Conservation (phyloP, 2,329 filamentous ascomycete genomes). For the Botrytis fragariae region DNA sequence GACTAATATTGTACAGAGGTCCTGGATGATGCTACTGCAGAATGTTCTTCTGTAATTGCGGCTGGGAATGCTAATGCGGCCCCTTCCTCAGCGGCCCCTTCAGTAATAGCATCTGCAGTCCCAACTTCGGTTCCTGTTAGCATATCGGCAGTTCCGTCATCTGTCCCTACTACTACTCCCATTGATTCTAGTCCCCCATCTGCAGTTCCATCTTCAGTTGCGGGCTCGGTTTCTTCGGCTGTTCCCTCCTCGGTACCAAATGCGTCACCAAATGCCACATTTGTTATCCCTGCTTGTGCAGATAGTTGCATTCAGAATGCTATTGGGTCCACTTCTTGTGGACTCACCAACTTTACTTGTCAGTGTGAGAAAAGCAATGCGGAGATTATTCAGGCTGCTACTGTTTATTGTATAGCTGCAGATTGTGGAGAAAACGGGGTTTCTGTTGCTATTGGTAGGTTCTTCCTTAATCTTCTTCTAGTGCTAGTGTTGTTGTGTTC, state of each 20-base stretch:
- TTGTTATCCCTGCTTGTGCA: not conserved
- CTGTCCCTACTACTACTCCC: not conserved
- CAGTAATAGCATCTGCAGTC: not conserved
- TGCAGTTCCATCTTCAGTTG: not conserved
- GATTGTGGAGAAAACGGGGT: not conserved
- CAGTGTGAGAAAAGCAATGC: not conserved
- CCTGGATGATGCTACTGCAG: not conserved
- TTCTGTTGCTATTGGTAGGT: not conserved
- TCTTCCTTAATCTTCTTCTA: not conserved
- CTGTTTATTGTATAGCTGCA: not conserved
- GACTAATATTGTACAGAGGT: not conserved
- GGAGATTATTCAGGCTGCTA: not conserved
- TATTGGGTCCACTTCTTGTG: not conserved
- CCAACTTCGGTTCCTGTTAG: not conserved
- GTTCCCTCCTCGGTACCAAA: not conserved
- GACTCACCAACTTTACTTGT: not conserved
- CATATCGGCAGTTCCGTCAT: not conserved
- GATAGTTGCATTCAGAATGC: not conserved
- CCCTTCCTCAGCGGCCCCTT: not conserved
- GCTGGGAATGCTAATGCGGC: not conserved
- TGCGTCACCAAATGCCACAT: not conserved
- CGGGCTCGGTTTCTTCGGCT: not conserved
- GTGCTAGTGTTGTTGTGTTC: not conserved
- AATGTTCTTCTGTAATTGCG: constrained; percentile 4
- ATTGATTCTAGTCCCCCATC: not conserved